Base-by-base conservation (phyloP, 1,284 basidiomycete species). In the Cryptococcus maquisensis region DNA sequence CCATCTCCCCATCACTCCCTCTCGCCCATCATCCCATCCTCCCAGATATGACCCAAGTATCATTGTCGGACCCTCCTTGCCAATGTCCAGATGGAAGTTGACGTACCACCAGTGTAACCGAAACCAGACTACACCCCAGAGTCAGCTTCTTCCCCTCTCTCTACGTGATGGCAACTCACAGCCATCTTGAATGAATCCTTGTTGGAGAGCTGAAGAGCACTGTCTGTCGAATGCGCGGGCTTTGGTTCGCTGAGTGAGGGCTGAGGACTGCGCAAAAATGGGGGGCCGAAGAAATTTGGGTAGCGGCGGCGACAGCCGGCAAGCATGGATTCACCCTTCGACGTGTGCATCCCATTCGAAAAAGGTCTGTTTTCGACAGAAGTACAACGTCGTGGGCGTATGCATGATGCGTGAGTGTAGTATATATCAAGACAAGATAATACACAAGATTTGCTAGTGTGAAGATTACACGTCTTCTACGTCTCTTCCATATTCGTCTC, bases 51-150 rank as follows among this genome's bases (percentile, higher is more conserved):
- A 16, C 2, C 21, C 18, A 16, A 21, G 39, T 18, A 24, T 35
- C 44, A 12, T 23, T 32, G 13, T 21, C 9, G 8, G 21, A 10
- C 35, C 4, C 23, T 35, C 13, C 15, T n/a, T 18, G 36, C 35
- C 28, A 15, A 38, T 18, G 2, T 21, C 20, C 18, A 5, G 8
- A 38, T 32, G 47, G 21, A 50, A 47, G 42, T 24, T 32, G 42
- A 71, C 79, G 43, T 64, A 83, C 86, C 86, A 71, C 85, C 86
- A 58, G 80, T 78, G 74, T 82, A 84, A 56, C 84, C 82, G 77
- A 81, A 87, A 55, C 86, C 86, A 60, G 80, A 81, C 81, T 82
- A 39, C 4, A 23, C 6, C n/a, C n/a, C 36, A 23, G 8, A 12
- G n/a, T 47, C 44, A 39, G 51, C 20, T 28, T 38, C n/a, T 20